Evolutionary conservation across 805 yeast genomes (phyloP), one percentile per base, ranked within the genome.

Genomic region (Ogataea haglerorum): DNA sequence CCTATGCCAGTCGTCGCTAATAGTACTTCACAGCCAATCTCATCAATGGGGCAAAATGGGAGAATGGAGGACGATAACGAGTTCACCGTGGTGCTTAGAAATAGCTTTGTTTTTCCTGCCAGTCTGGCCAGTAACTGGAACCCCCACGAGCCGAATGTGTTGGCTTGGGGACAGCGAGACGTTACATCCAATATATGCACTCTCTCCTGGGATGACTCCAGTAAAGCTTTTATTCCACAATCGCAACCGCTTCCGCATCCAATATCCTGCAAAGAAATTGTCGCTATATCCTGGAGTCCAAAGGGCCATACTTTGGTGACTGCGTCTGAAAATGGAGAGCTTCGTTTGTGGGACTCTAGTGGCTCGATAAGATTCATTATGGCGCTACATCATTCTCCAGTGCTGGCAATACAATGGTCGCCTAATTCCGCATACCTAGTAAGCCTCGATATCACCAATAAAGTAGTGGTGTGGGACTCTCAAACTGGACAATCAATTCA

Each of bases 301-400:
- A 63, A 65, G 39, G 95, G 95, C 0, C 66, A 73, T 29, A 51
- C 70, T 10, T 59, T 88, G 3, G 69, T 83, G 10, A 82, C 90
- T 0, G 84, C 81, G 3, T 71, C 80, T 2, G 76, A 72, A 40
- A 72, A 72, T 53, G 96, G 96, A 10, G 91, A 84, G 51, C 53
- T 89, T 7, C 65, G 91, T 41, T 67, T 85, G n/a, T 89, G 95
- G 95, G 73, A 80, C 9, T 68, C 75, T 0, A 82, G 78, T 34
- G 95, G 95, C 0, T 71, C 73, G 22, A 65, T 87, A 27, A 68
- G 75, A 43, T 81, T 78, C 36, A 73, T 75, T 1, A 60, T 80
- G 51, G 67, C 71, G 18, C 56, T 73, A 26, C 85, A 80, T 49
- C 67, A 69, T 31, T 59, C 75, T 2, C 76, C 90, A 0, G 70